Evolutionary conservation across 306 rosid genomes (phyloP), one percentile per base, ranked within the genome.

Genomic region (Argentina anserina): DNA sequence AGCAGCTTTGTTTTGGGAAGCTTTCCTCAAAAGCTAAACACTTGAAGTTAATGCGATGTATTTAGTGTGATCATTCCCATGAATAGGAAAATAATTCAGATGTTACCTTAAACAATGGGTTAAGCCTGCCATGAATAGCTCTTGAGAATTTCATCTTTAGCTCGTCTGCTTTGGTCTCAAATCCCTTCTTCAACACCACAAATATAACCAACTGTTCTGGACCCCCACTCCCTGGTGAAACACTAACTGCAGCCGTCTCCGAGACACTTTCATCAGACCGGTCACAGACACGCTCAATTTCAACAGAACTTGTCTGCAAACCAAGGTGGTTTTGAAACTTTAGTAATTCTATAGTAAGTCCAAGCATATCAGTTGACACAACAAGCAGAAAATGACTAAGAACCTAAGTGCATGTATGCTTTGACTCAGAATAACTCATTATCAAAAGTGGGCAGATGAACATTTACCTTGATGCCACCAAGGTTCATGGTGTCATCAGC

Each of bases 401-500:
- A 63, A 36, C 42, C 11, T 9, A 9, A 63, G 3, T 15, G 65
- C 2, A 60, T 5, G 65, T 6, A 60, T 5, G 17, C 64, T 37
- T 74, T 43, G 18, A 45, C 31, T 74, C 42, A 42, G 67, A 60
- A 37, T 36, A 31, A 55, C 65, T 65, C 58, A 67, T 31, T 29
- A 43, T 23, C 58, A 5, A 41, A n/a, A 28, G 41, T 15, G 50
- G 6, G 11, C 15, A n/a, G 43, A 5, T 34, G 49, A 42, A 60
- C 25, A 34, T 28, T 28, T 58, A 93, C 97, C 97, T 90, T 93
- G 73, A 93, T 93, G 75, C 98, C 98, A 50, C 98, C 97, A 55
- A 90, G 92, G 81, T 87, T 93, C 98, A 93, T 93, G 52, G 98
- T 93, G 83, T 90, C 98, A 75, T 93, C 97, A 34, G 96, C 93